These are phyloP conservation scores for Ilex aquifolium DNA, from an alignment of 257 asterid species.

Conservation along the genomic window DNA sequence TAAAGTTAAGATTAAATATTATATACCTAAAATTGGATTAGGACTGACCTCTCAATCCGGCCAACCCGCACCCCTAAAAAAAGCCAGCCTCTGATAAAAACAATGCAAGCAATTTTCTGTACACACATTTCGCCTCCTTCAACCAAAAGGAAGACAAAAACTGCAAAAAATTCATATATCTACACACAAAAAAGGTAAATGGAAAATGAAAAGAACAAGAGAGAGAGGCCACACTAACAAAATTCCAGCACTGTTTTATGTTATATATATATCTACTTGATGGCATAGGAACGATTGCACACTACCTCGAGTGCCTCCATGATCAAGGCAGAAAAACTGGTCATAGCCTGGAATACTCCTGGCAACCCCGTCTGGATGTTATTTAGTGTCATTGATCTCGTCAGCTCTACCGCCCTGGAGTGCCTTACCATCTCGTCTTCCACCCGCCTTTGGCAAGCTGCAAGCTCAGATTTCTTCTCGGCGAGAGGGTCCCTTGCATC, in stretches of 20 bases:
- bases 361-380: constrained; percentile 96
- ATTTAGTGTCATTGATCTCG: constrained; percentile 83
- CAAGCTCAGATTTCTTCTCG: constrained; percentile 82
- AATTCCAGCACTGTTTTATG: constrained; percentile 22
- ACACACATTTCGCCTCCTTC: constrained; percentile 17
- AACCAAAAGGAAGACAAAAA: constrained; percentile 24
- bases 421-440: constrained; percentile 87
- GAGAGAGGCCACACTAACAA: constrained; percentile 18
- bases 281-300: constrained; percentile 78
- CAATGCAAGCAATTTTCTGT: constrained; percentile 43
- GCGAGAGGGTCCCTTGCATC: constrained; percentile 90
- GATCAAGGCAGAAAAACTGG: constrained; percentile 78
- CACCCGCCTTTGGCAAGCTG: constrained; percentile 73
- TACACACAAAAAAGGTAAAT: constrained; percentile 31
- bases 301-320: constrained; percentile 76
- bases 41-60: no score
- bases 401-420: constrained; percentile 79
- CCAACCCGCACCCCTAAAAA: background rate
- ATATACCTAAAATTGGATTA: no score
- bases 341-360: constrained; percentile 95
- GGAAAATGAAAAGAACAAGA: background rate
- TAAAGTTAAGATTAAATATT: no score
- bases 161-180: constrained; percentile 63
- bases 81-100: constrained; percentile 31
- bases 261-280: constrained; percentile 24